Evolutionary conservation across 1,139 yeast genomes (phyloP), one percentile per base, ranked within the genome.

Genomic region (Pichia sp.): DNA sequence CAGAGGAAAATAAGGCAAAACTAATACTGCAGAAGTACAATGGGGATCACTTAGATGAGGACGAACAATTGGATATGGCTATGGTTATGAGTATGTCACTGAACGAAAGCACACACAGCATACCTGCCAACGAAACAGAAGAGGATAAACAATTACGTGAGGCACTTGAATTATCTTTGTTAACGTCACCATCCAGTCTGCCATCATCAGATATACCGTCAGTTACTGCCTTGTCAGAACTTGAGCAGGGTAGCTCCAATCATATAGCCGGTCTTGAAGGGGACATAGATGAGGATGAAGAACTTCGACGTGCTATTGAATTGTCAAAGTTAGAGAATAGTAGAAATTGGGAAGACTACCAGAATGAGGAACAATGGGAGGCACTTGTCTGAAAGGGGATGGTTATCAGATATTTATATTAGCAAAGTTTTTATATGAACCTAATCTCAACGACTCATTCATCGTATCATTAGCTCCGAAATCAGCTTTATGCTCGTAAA

Each of bases 381-480:
- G n/a, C 8, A 19, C 14, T 29, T 19, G 16, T 29, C n/a, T 29
- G 14, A 13, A n/a, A n/a, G n/a, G n/a, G n/a, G n/a, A n/a, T n/a
- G n/a, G n/a, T n/a, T n/a, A n/a, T n/a, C 14, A 19, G 17, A n/a
- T 11, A 15, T 6, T 31, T 6, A 29, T 21, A 22, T 13, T 34
- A 28, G 38, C 35, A 39, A 37, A 30, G 17, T n/a, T n/a, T n/a
- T n/a, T 6, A n/a, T 7, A 6, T 38, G 9, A 13, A 3, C 7
- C n/a, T 23, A n/a, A n/a, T n/a, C 5, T 6, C 3, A 12, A 24
- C 5, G 19, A 15, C 18, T 12, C 9, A 6, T 9, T 13, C 36
- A 55, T 22, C 60, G 40, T 19, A 58, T 48, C n/a, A 49, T 42
- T 29, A 55, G 51, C 35, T 58, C 62, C 34, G 58, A 50, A 27